phyloP scores from a whole-genome alignment of 176 grass and related monocot genomes.

The Areca catechu region DNA sequence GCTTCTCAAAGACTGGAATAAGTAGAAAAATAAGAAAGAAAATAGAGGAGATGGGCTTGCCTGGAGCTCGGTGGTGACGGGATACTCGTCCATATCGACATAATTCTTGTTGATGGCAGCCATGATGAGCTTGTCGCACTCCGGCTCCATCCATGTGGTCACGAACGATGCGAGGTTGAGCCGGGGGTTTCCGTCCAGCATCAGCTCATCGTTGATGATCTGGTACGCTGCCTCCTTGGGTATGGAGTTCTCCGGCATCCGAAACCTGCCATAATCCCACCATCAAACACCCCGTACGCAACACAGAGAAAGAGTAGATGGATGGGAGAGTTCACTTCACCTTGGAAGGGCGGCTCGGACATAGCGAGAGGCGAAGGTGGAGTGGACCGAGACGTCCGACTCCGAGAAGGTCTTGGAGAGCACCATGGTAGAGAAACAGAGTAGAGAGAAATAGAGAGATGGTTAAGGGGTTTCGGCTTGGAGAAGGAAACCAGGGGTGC shows the following conservation, averaged over 20 bases:
- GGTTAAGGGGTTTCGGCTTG: too few relatives aligned
- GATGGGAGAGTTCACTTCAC: constrained; percentile 6
- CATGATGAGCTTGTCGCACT: constrained; percentile 99
- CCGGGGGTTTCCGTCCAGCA: constrained; percentile 97
- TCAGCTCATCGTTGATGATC: constrained; percentile 99
- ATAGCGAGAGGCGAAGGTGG: constrained; percentile 93
- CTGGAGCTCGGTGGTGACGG: constrained; percentile 93
- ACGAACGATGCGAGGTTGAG: constrained; percentile 94
- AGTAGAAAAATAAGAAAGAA: too few relatives aligned
- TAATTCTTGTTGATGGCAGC: constrained; percentile 89
- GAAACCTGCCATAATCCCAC: constrained; percentile 30
- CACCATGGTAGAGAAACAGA: constrained; percentile 21
- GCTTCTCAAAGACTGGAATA: too few relatives aligned
- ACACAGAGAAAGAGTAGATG: not conserved
- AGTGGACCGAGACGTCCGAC: constrained; percentile 71
- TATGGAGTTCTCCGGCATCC: constrained; percentile 87
- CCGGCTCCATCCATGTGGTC: constrained; percentile 98
- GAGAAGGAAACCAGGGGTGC: too few relatives aligned
- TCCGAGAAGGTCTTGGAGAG: constrained; percentile 60
- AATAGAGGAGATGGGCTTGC: constrained; percentile 9
- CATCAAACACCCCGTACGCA: too few relatives aligned
- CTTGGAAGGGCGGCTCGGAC: constrained; percentile 76
- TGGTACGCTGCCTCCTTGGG: constrained; percentile 98
- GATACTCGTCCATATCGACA: constrained; percentile 99
- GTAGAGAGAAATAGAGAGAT: not conserved